Percentiles rank a stretch among this genome's conserved stretches.
Conservation (phyloP, 192 early-diverging fungal genomes). For the Podochytrium sp. region DNA sequence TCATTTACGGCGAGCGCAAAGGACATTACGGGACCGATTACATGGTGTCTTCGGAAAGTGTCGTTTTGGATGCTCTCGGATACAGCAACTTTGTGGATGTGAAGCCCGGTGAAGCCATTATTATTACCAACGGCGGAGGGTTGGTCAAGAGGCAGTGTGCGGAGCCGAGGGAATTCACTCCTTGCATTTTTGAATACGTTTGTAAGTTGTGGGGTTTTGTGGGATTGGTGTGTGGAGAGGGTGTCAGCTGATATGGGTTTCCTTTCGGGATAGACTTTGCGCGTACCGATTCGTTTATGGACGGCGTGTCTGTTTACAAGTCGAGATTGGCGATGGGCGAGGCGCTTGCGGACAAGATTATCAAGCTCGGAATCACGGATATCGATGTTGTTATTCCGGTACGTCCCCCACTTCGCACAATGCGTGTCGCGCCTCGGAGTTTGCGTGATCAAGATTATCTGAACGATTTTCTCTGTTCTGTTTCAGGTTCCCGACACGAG, state of each 20-base stretch:
- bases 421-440: background rate
- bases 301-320: slow-evolving; percentile 98
- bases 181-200: slow-evolving; percentile 99
- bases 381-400: slow-evolving; percentile 99
- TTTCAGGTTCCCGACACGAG: slow-evolving; percentile 92
- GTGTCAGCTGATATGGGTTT: slow-evolving; percentile 29
- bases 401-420: slow-evolving; percentile 24
- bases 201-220: slow-evolving; percentile 25
- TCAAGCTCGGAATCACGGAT: slow-evolving; percentile 72
- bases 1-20: slow-evolving; percentile 87
- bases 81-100: slow-evolving; percentile 92
- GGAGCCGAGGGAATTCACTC: slow-evolving; percentile 63
- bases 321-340: slow-evolving; percentile 97
- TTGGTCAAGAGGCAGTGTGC: slow-evolving; percentile 67
- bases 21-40: slow-evolving; percentile 80
- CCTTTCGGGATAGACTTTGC: slow-evolving; percentile 84
- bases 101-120: slow-evolving; percentile 90
- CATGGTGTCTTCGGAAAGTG: slow-evolving; percentile 98
- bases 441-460: background rate
- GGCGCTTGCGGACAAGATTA: slow-evolving; percentile 85
- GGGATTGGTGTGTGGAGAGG: too few relatives aligned
- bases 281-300: slow-evolving; percentile 96
- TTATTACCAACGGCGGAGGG: slow-evolving; percentile 77
- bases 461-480: too few relatives aligned
- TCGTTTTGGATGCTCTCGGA: slow-evolving; percentile 86